A percentile compares a stretch with the other conserved stretches of the same genome.
Evolutionary conservation across 2,329 filamentous ascomycete species (phyloP).

Genomic region (Hymenoscyphus infarciens): DNA sequence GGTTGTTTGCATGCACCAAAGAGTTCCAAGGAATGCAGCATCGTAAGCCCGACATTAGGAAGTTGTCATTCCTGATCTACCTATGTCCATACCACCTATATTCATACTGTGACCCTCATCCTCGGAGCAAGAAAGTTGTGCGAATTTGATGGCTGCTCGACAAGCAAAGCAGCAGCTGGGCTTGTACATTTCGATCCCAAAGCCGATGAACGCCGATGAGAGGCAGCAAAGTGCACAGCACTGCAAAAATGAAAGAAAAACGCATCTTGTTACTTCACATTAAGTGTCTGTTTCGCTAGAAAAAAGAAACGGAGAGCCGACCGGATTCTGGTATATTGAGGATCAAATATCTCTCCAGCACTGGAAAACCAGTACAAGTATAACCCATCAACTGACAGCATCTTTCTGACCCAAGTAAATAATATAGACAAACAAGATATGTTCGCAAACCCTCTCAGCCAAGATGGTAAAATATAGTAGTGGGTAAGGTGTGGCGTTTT

Average conservation of each 20-base stretch:
- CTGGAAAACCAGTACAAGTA: not conserved
- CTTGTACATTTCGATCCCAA: slow-evolving; percentile 11
- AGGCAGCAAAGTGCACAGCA: not conserved
- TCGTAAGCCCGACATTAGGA: slow-evolving; percentile 24
- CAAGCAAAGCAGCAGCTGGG: slow-evolving; percentile 7
- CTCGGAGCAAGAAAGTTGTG: not conserved
- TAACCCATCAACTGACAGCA: not conserved
- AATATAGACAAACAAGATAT: not conserved
- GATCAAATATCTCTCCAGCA: not conserved
- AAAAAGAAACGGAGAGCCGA: not conserved
- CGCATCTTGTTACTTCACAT: not conserved
- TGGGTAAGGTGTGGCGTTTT: too few relatives aligned
- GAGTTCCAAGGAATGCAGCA: slow-evolving; percentile 26
- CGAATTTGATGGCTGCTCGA: not conserved
- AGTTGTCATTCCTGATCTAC: slow-evolving; percentile 1
- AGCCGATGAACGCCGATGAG: slow-evolving; percentile 4
- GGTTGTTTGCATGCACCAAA: slow-evolving; percentile 32
- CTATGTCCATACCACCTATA: not conserved
- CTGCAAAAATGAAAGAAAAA: not conserved
- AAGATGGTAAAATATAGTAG: not conserved
- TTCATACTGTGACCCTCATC: not conserved
- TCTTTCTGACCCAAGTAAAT: not conserved
- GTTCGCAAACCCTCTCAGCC: slow-evolving; percentile 5
- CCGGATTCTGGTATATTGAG: not conserved
- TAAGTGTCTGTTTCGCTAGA: not conserved